phyloP scores from a whole-genome alignment of 257 asterid species.

The Przewalskia tangutica region DNA sequence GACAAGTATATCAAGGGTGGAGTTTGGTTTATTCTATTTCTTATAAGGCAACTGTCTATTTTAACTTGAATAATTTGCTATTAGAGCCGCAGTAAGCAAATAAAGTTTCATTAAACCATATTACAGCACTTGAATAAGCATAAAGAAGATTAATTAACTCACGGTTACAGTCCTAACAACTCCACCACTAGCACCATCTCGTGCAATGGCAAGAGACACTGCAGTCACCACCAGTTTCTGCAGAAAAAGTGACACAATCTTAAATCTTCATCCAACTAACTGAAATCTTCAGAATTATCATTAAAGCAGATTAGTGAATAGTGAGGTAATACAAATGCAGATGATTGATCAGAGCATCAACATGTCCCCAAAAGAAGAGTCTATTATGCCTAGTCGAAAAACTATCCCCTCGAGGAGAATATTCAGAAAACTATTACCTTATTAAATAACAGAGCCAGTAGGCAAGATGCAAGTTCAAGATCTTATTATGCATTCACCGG shows the following conservation, averaged over 20 bases:
- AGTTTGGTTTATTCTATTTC: background rate
- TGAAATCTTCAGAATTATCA: background rate
- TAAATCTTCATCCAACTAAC: background rate
- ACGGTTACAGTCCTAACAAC: conserved; percentile 92
- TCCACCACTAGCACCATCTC: conserved; percentile 98
- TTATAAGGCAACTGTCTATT: background rate
- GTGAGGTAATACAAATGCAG: background rate
- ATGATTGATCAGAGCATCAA: background rate
- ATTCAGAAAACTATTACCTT: background rate
- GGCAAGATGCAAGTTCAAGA: background rate
- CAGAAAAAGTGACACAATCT: background rate
- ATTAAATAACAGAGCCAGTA: background rate
- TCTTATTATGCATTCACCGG: background rate
- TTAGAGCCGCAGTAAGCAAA: background rate
- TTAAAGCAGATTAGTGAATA: background rate
- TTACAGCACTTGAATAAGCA: background rate
- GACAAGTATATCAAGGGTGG: background rate
- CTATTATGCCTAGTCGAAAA: background rate
- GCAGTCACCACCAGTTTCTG: conserved; percentile 85
- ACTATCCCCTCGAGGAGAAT: background rate
- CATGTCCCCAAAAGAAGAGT: background rate
- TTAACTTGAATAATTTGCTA: background rate
- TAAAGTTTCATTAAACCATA: background rate
- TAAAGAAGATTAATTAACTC: conserved; percentile 25
- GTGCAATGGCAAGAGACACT: conserved; percentile 97